Conservation (phyloP, 805 yeast species). For the Metschnikowia gruessii region DNA sequence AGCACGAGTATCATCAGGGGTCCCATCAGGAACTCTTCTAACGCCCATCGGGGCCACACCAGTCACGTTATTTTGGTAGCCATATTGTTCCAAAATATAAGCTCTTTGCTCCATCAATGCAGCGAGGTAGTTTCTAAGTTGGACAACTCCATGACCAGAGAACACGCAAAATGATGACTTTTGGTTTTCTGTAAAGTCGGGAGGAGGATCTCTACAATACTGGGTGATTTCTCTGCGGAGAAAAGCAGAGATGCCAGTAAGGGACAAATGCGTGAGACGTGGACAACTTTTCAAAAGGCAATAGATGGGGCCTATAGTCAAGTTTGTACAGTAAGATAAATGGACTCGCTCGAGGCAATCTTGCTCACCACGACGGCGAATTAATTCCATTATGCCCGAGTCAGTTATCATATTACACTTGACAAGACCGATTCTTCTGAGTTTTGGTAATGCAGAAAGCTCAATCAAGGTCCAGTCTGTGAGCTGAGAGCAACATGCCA, state of each 20-base stretch:
- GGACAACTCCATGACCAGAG: slow-evolving; percentile 82
- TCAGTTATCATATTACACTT: slow-evolving; percentile 88
- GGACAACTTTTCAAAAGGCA: slow-evolving; percentile 77
- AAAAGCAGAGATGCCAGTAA: slow-evolving; percentile 91
- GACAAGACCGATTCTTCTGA: slow-evolving; percentile 89
- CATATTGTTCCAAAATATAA: slow-evolving; percentile 18
- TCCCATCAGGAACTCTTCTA: background rate
- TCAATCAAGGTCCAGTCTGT: slow-evolving; percentile 81
- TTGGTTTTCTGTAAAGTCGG: slow-evolving; percentile 86
- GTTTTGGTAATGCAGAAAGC: slow-evolving; percentile 69
- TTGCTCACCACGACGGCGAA: slow-evolving; percentile 62
- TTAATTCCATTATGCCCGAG: slow-evolving; percentile 69
- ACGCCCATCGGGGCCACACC: background rate
- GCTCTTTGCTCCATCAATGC: slow-evolving; percentile 20
- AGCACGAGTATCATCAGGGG: background rate
- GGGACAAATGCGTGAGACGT: slow-evolving; percentile 79
- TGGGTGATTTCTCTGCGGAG: slow-evolving; percentile 79
- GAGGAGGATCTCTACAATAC: slow-evolving; percentile 89
- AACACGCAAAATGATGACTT: slow-evolving; percentile 87
- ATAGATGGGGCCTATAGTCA: slow-evolving; percentile 75
- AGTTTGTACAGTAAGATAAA: slow-evolving; percentile 81
- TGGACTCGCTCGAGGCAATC: slow-evolving; percentile 91
- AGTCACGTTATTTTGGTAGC: background rate
- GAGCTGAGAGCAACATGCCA: slow-evolving; percentile 89
- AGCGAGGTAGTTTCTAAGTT: slow-evolving; percentile 67